Evolutionary conservation across 495 filamentous ascomycete species (phyloP).

Genomic region (Talaromyces proteolyticus): DNA sequence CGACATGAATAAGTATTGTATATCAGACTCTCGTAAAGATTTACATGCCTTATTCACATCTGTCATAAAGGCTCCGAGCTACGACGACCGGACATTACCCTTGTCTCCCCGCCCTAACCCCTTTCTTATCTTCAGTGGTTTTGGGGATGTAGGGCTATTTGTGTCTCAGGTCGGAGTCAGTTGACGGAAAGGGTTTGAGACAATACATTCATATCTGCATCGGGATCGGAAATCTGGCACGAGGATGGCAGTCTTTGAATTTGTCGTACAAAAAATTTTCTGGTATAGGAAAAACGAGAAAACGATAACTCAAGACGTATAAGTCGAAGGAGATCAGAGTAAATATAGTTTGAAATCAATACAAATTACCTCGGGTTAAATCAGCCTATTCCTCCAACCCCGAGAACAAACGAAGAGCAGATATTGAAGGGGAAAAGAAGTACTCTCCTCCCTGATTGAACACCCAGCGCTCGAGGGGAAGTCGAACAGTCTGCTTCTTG

Average conservation of each 20-base stretch:
- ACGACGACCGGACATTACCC: too few species aligned
- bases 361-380: neutral
- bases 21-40: too few species aligned
- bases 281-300: neutral
- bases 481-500: neutral
- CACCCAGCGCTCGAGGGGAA: slow-evolving; percentile 12
- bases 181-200: neutral
- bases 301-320: neutral
- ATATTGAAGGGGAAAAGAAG: slow-evolving; percentile 17
- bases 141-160: too few species aligned
- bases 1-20: neutral
- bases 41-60: too few species aligned
- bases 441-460: slow-evolving; percentile 21
- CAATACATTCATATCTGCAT: neutral
- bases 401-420: slow-evolving; percentile 3
- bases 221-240: neutral
- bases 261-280: neutral
- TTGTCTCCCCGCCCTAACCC: too few species aligned
- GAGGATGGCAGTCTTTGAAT: neutral
- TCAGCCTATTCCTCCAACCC: neutral
- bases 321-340: neutral
- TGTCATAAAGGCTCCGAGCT: neutral
- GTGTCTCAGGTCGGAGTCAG: neutral
- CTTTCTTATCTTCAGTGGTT: too few species aligned
- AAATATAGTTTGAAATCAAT: neutral